Evolutionary conservation across 2,329 filamentous ascomycete genomes (phyloP), one percentile per base, ranked within the genome.

Genomic region (Arthrinium puccinioides): DNA sequence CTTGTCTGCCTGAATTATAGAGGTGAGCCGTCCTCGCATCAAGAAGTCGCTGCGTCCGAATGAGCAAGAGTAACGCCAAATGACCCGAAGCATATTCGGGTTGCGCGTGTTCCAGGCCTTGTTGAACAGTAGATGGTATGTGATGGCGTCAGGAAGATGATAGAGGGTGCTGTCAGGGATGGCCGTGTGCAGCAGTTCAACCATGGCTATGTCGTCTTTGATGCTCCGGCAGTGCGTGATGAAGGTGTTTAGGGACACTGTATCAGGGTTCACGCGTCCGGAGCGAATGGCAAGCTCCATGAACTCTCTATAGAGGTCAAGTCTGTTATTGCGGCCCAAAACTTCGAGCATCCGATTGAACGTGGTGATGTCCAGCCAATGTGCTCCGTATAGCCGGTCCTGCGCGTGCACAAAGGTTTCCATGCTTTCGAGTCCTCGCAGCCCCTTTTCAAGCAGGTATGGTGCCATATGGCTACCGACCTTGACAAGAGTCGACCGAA

Each of bases 1-100:
- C 6, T 36, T 16, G 7, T 43, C 26, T 7, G 14, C 29, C 16
- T 51, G 33, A n/a, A 57, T 38, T 11, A 57, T 35, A 7, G n/a
- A 32, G 20, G 27, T 19, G 27, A 31, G 14, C 14, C 28, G 26
- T n/a, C 44, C 29, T n/a, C 48, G 43, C 47, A 55, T 50, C 20
- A 46, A 44, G 9, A 41, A 35, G 14, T 20, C 43, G 5, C 45
- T 44, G 19, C 28, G 24, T 11, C 31, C 36, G 3, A 40, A 35
- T 19, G 50, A 45, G n/a, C 30, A 44, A 7, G 45, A 41, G 38
- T 57, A 57, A 29, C 49, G 50, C 50, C 49, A 57, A 25, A 56
- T 36, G 4, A 59, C 53, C 20, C 50, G 46, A 25, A 57, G 45
- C 49, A 52, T 47, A 31, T 59, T 59, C 16, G 55, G 54, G 32